Base-by-base conservation (phyloP, 2,329 filamentous ascomycete species). In the Aureobasidium mangrovei region DNA sequence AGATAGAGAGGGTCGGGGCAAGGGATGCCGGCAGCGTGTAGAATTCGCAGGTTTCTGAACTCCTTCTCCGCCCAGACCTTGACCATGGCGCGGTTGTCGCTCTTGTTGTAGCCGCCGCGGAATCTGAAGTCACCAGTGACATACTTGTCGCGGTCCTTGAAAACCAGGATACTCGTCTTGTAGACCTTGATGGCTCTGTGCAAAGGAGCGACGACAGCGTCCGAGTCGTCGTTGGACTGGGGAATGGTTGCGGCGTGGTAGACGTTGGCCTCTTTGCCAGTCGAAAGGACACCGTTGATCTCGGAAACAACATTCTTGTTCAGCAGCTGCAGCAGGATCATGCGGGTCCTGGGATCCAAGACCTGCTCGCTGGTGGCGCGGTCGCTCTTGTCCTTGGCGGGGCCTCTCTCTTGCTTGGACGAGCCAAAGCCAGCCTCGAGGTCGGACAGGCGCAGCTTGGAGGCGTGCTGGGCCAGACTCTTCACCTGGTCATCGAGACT, bases 1-100 rank as follows among this genome's bases (percentile, higher is more conserved):
- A 98, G 82, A 63, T 85, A 84, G 57, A 97, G 77, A 3, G 93
- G 91, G 66, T 95, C 88, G 0, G 93, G 93, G 61, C 87, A 95
- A 4, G 90, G 86, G 53, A 98, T 95, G 6, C 87, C 88, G 6
- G 91, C 86, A 4, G 82, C 75, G 69, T 94, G 77, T 58, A 98
- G 85, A 54, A 93, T 80, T 61, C 89, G 84, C 64, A 98, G 72
- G 71, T 98, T 98, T 40, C 93, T 82, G 74, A 94, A 95, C 72
- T 98, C 93, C 73, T 98, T 98, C 73, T 98, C 91, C 0, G 94
- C 94, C 93, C 93, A 98, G 27, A 96, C 77, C 71, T 95, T 95
- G 61, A 98, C 91, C 91, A 97, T 97, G 61, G 91, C 90, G 46
- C 91, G 82, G 73, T 90, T 95, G 72, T 90, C 95, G 61, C 86